phyloP scores from a whole-genome alignment of 78 protist genomes.

The Chrysochromulina parva region DNA sequence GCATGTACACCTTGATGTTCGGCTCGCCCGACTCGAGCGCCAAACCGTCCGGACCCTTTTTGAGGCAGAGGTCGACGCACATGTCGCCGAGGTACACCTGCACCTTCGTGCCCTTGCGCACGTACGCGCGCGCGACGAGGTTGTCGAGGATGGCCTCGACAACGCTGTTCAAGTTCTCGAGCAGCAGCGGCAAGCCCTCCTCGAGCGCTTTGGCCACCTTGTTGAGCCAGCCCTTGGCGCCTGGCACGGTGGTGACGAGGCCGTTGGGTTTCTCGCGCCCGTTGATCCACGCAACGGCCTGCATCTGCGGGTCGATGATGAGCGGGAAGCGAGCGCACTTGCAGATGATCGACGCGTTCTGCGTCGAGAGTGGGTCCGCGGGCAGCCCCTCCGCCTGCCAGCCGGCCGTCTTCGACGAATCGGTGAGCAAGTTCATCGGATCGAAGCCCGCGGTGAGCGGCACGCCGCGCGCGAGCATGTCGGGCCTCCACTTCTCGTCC shows the following conservation, averaged over 20 bases:
- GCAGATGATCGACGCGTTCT: constrained; percentile 78
- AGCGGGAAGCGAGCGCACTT: constrained; percentile 83
- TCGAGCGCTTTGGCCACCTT: constrained; percentile 1
- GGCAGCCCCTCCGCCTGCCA: constrained; percentile 90
- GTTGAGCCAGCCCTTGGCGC: constrained; percentile 23
- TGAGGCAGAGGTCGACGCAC: neutral
- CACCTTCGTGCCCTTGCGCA: constrained; percentile 52
- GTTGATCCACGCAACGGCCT: constrained; percentile 64
- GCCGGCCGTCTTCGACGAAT: constrained; percentile 65
- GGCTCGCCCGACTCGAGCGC: constrained; percentile 31
- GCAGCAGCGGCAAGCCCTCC: constrained; percentile 57
- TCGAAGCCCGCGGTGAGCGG: constrained; percentile 30
- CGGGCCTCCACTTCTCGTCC: constrained; percentile 18
- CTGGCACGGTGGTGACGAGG: constrained; percentile 10
- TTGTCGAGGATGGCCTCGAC: constrained; percentile 73
- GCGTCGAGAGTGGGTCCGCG: constrained; percentile 79
- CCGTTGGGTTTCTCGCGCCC: constrained; percentile 34
- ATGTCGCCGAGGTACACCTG: constrained; percentile 19
- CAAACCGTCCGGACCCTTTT: neutral
- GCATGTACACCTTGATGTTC: constrained; percentile 71
- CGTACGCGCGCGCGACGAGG: constrained; percentile 51
- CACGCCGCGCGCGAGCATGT: neutral
- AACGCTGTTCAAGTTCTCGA: constrained; percentile 62
- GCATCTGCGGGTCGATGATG: constrained; percentile 90
- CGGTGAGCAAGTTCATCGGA: constrained; percentile 43